Conservation (phyloP, 108 stramenopile species). For the Stephanodiscus triporus region DNA sequence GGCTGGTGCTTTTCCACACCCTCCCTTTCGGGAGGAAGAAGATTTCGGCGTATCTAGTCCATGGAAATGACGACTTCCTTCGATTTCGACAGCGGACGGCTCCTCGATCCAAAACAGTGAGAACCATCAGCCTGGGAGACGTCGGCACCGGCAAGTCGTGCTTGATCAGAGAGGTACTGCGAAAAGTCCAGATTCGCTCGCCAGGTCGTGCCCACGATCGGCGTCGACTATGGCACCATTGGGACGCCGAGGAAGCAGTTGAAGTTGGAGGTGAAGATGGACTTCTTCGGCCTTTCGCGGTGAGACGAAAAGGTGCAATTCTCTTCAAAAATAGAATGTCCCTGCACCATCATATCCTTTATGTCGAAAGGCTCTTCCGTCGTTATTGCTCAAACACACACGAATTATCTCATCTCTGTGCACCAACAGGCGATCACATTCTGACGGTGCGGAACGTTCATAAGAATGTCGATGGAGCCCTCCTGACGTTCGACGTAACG, state of each 20-base stretch:
- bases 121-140: slow-evolving; percentile 68
- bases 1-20: too few relatives aligned
- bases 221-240: slow-evolving; percentile 87
- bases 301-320: too few relatives aligned
- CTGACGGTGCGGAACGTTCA: slow-evolving; percentile 84
- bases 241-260: slow-evolving; percentile 49
- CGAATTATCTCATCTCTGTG: background rate
- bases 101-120: slow-evolving; percentile 46
- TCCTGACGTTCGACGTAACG: slow-evolving; percentile 70
- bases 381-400: background rate
- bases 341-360: too few relatives aligned
- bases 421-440: slow-evolving; percentile 59
- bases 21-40: too few relatives aligned
- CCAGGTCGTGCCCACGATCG: slow-evolving; percentile 77
- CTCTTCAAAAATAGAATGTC: too few relatives aligned
- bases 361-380: too few relatives aligned
- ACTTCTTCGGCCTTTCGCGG: slow-evolving; percentile 46
- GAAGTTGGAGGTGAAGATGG: slow-evolving; percentile 42
- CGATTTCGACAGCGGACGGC: background rate
- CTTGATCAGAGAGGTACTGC: slow-evolving; percentile 82
- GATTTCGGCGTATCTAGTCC: too few relatives aligned
- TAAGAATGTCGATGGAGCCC: slow-evolving; percentile 70
- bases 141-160: slow-evolving; percentile 72
- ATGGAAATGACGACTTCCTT: background rate
- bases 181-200: slow-evolving; percentile 66